phyloP scores from a whole-genome alignment of 805 yeast species.

The Naumovozyma baii region DNA sequence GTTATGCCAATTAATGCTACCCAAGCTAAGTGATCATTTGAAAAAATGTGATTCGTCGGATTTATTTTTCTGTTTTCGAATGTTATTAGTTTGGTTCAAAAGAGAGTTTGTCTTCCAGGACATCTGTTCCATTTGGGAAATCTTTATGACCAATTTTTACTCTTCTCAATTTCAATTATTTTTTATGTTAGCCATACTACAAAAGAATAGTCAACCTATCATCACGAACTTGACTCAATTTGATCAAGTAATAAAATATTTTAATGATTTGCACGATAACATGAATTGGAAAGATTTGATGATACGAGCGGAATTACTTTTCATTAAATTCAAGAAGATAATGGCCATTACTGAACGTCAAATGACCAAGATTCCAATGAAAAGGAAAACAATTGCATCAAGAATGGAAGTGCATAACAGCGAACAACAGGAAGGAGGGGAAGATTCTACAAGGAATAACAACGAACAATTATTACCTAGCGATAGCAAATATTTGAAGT shows the following conservation, averaged over 20 bases:
- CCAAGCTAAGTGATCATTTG: conserved; percentile 71
- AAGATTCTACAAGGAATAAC: neutral
- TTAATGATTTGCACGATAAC: conserved; percentile 78
- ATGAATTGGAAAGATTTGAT: conserved; percentile 68
- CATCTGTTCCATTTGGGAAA: conserved; percentile 81
- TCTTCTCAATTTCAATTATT: conserved; percentile 83
- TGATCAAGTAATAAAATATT: conserved; percentile 86
- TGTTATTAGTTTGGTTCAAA: conserved; percentile 92
- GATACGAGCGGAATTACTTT: conserved; percentile 76
- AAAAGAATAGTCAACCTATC: conserved; percentile 73
- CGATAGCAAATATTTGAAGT: conserved; percentile 36
- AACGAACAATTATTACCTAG: conserved; percentile 9
- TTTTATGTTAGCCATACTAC: conserved; percentile 79
- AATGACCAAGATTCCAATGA: conserved; percentile 21
- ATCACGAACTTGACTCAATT: conserved; percentile 64
- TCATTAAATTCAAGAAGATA: conserved; percentile 70
- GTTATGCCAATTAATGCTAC: conserved; percentile 82
- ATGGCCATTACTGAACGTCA: conserved; percentile 63
- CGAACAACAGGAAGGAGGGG: too few species aligned
- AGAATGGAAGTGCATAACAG: conserved; percentile 3
- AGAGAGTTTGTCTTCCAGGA: conserved; percentile 79
- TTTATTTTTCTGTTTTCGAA: conserved; percentile 86
- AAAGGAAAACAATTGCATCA: neutral
- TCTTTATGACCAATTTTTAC: conserved; percentile 78
- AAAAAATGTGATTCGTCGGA: conserved; percentile 83